Conservation (phyloP, 2,329 filamentous ascomycete genomes). For the Endoconidiophora polonica region DNA sequence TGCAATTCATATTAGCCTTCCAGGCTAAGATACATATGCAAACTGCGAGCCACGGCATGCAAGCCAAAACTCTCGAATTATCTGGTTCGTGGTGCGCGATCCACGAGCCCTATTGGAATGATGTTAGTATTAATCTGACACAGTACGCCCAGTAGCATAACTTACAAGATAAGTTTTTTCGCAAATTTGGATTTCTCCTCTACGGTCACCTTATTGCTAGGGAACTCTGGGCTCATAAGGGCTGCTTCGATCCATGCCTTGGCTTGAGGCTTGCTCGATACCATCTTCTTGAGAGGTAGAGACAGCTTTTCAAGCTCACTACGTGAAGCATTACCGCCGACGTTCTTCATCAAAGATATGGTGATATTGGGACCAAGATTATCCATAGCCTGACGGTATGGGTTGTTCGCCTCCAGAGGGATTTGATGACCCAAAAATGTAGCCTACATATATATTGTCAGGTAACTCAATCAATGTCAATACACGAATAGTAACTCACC, state of each 20-base stretch:
- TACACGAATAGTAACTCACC: conserved; percentile 28
- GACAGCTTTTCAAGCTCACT: conserved; percentile 56
- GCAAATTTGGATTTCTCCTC: conserved; percentile 48
- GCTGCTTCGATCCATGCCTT: conserved; percentile 47
- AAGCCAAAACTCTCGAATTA: conserved; percentile 60
- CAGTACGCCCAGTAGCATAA: conserved; percentile 7
- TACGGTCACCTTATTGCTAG: conserved; percentile 38
- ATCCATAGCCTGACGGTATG: conserved; percentile 32
- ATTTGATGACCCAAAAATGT: conserved; percentile 31
- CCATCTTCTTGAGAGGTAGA: conserved; percentile 54
- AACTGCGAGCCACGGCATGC: conserved; percentile 45
- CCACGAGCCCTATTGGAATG: conserved; percentile 38
- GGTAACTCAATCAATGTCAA: not conserved
- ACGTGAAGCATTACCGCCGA: conserved; percentile 50
- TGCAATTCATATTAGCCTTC: no score
- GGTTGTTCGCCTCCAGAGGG: conserved; percentile 27
- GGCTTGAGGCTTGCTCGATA: conserved; percentile 36
- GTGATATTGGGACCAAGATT: conserved; percentile 46
- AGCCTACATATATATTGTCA: conserved; percentile 23
- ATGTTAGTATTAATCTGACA: conserved; percentile 1
- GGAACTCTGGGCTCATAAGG: conserved; percentile 37
- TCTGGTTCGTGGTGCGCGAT: conserved; percentile 43
- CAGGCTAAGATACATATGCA: conserved; percentile 18
- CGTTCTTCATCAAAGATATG: conserved; percentile 43
- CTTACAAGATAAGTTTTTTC: conserved; percentile 47